These are phyloP conservation scores for Orbilia javanica DNA, from an alignment of 2,329 filamentous ascomycete species.

Conservation along the genomic window DNA sequence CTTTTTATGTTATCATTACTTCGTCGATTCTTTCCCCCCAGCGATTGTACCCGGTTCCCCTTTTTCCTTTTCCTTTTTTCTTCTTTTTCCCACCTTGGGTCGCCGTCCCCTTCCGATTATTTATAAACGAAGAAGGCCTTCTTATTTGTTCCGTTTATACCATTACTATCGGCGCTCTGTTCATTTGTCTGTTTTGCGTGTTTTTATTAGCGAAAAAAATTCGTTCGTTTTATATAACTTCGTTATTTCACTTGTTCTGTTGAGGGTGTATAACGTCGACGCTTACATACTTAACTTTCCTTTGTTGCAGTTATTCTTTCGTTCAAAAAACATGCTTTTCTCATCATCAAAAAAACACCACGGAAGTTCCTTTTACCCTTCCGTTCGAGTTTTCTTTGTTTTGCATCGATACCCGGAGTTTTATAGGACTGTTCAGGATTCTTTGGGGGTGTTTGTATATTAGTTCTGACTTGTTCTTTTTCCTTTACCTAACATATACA, in stretches of 20 bases:
- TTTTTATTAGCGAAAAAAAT: constrained; percentile 42
- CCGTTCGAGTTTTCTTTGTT: background rate
- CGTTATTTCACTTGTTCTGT: constrained; percentile 23
- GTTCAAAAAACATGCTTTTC: constrained; percentile 2
- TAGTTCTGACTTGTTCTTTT: constrained; percentile 8
- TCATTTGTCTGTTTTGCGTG: constrained; percentile 15
- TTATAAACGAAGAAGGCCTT: constrained; percentile 57
- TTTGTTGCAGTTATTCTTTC: constrained; percentile 23
- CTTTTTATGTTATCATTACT: constrained; percentile 27
- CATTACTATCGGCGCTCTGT: constrained; percentile 28
- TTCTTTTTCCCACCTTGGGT: constrained; percentile 1
- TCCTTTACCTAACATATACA: constrained; percentile 17
- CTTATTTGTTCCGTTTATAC: constrained; percentile 14
- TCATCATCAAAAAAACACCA: constrained; percentile 30
- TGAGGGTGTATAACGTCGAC: constrained; percentile 44
- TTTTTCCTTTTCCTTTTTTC: constrained; percentile 56
- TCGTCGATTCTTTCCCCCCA: too few relatives aligned
- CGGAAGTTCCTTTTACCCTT: constrained; percentile 10
- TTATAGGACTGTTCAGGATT: constrained; percentile 34
- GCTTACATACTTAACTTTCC: constrained; percentile 5
- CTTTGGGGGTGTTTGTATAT: constrained; percentile 15
- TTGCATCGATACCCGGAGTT: constrained; percentile 59
- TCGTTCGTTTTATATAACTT: constrained; percentile 39
- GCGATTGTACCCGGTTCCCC: too few relatives aligned
- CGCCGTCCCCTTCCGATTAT: constrained; percentile 43